A percentile compares a stretch with the other conserved stretches of the same genome.
Conservation (phyloP, 176 grass and related monocot genomes). For the Echinochloa phyllopogon region DNA sequence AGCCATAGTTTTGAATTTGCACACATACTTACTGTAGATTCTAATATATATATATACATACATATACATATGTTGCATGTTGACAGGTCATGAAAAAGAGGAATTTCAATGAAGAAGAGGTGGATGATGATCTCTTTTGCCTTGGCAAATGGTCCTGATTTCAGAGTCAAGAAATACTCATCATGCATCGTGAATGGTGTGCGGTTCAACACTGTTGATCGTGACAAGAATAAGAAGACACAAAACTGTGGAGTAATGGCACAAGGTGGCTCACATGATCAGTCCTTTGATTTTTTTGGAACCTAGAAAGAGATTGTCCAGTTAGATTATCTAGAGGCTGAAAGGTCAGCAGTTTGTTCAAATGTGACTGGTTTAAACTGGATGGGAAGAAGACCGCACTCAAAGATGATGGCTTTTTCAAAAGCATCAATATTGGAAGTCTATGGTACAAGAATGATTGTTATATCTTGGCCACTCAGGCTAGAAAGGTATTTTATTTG, state of each 20-base stretch:
- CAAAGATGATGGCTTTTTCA: neutral
- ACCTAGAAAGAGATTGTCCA: neutral
- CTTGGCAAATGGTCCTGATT: neutral
- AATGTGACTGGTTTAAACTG: neutral
- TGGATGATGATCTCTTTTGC: neutral
- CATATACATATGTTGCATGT: neutral
- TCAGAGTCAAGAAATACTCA: neutral
- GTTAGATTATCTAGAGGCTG: neutral
- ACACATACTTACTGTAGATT: neutral
- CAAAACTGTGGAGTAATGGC: neutral
- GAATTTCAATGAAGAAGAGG: neutral
- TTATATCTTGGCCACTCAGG: neutral
- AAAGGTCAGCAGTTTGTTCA: slow-evolving; percentile 2
- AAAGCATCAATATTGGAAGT: neutral
- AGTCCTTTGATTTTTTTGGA: neutral
- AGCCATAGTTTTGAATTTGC: neutral
- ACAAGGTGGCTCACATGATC: too few relatives aligned
- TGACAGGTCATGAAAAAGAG: neutral
- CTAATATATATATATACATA: too few relatives aligned
- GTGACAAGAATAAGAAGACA: neutral
- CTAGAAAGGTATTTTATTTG: neutral
- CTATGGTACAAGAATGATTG: neutral
- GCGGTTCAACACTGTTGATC: neutral
- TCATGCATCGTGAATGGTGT: slow-evolving; percentile 27
- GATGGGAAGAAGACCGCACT: neutral